These are phyloP conservation scores for Botrytis sinoallii DNA, from an alignment of 2,329 filamentous ascomycete genomes.

Conservation along the genomic window DNA sequence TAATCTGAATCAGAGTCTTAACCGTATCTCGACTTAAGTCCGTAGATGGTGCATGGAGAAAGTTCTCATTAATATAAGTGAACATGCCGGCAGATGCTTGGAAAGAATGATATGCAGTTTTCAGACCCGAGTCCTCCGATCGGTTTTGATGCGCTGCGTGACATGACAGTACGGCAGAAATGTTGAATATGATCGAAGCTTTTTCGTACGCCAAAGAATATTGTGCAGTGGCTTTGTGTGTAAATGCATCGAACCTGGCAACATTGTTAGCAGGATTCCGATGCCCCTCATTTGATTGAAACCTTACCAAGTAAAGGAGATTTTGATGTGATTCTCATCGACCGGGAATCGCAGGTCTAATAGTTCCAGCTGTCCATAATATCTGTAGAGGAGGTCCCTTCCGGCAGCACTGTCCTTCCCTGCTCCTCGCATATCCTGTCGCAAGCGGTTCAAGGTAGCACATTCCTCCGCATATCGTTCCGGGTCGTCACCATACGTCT, in stretches of 20 bases:
- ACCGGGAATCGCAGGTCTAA: conserved; percentile 93
- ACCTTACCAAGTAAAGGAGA: conserved; percentile 91
- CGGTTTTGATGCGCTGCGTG: conserved; percentile 92
- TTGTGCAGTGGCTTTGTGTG: conserved; percentile 93
- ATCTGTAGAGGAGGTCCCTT: conserved; percentile 89
- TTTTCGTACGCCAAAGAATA: conserved; percentile 98
- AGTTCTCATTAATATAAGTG: conserved; percentile 99
- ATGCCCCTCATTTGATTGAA: neutral
- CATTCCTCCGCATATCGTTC: conserved; percentile 96
- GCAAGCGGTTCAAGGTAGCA: conserved; percentile 84
- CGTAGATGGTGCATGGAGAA: conserved; percentile 93
- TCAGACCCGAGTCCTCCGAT: conserved; percentile 86
- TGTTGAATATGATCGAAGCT: conserved; percentile 99
- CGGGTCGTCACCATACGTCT: conserved; percentile 93
- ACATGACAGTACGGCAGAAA: conserved; percentile 92
- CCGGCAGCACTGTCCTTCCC: conserved; percentile 95
- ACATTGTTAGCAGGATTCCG: neutral
- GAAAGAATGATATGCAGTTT: conserved; percentile 96
- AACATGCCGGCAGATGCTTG: conserved; percentile 99
- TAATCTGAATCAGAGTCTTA: conserved; percentile 88
- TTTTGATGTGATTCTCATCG: conserved; percentile 98
- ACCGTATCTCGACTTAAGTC: conserved; percentile 94
- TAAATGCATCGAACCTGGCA: conserved; percentile 97
- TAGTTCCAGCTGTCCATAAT: conserved; percentile 95
- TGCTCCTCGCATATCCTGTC: conserved; percentile 97